Evolutionary conservation across 345 rosid genomes (phyloP), one percentile per base, ranked within the genome.

Genomic region (Abelmoschus esculentus): DNA sequence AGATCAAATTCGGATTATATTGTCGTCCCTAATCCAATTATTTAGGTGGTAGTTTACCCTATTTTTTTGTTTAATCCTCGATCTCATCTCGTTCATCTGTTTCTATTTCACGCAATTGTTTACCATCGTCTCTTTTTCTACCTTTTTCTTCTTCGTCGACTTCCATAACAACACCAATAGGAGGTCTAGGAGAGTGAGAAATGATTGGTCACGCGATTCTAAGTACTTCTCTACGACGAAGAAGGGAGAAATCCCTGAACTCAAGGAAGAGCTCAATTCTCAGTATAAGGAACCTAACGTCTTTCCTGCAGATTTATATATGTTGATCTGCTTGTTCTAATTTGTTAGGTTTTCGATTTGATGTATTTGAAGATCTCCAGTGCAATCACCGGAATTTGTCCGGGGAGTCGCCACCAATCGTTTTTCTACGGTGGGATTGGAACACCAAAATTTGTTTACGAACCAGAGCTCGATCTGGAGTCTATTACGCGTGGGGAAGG

Each of bases 211-310:
- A 93, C 85, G 98, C 85, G 98, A 93, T 81, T 91, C 97, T 3
- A 93, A 93, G 83, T 93, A 93, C 75, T 93, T 93, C 79, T 93
- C 98, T 28, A 89, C 97, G 42, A 89, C 98, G 71, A 93, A 93
- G 93, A 93, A 93, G 86, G 98, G 98, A 50, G 98, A 93, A 81
- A 93, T 93, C 83, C 98, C 97, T 72, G 98, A 93, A 82, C 97
- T 96, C 77, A 95, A 95, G 75, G 99, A 95, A 72, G 99, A 95
- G 85, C 96, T 95, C 72, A 96, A 90, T 90, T 92, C 98, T 29
- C 97, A 91, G 90, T 91, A 91, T 78, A 93, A 93, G 97, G 98
- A 91, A 3, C 17, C 64, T 68, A 63, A 46, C 61, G 42, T 54
- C 47, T 32, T 17, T 14, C 29, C 12, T 18, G 29, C 58, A 7